These are phyloP conservation scores for Drosera spatulata DNA, from an alignment of 179 eudicot species.

Conservation along the genomic window DNA sequence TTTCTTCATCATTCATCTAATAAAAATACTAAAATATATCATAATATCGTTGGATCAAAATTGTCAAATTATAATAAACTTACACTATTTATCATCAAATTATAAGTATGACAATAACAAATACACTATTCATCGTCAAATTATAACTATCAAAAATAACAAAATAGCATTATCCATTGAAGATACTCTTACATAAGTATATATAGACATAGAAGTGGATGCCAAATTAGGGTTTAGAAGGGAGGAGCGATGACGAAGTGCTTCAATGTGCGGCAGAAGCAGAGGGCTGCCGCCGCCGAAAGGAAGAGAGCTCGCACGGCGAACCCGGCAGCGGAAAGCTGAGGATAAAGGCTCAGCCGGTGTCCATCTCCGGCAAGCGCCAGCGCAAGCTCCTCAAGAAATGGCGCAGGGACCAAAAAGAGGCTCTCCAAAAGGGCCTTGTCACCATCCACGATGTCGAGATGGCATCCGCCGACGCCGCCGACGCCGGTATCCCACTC, in stretches of 20 bases:
- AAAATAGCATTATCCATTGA: too few species aligned
- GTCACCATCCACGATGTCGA: conserved; percentile 69
- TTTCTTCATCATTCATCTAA: too few species aligned
- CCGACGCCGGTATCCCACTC: conserved; percentile 7
- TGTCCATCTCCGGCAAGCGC: conserved; percentile 86
- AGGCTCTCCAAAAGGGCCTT: conserved; percentile 64
- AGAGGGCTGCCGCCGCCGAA: conserved; percentile 42
- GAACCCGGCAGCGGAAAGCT: conserved; percentile 61
- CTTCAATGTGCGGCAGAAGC: conserved; percentile 76
- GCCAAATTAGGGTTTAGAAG: too few species aligned
- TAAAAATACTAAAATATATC: too few species aligned
- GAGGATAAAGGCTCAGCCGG: conserved; percentile 34
- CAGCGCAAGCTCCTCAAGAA: conserved; percentile 76
- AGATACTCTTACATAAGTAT: too few species aligned
- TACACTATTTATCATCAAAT: too few species aligned
- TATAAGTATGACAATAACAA: too few species aligned
- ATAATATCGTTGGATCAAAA: too few species aligned
- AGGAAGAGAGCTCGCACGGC: conserved; percentile 54
- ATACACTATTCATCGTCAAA: too few species aligned
- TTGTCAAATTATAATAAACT: too few species aligned
- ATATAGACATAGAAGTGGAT: too few species aligned
- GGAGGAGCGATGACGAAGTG: conserved; percentile 40
- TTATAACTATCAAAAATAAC: too few species aligned
- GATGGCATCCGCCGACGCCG: conserved; percentile 60
- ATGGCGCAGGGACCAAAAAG: conserved; percentile 95